Evolutionary conservation across 2,329 filamentous ascomycete species (phyloP).

Genomic region (Xylogone sp.): DNA sequence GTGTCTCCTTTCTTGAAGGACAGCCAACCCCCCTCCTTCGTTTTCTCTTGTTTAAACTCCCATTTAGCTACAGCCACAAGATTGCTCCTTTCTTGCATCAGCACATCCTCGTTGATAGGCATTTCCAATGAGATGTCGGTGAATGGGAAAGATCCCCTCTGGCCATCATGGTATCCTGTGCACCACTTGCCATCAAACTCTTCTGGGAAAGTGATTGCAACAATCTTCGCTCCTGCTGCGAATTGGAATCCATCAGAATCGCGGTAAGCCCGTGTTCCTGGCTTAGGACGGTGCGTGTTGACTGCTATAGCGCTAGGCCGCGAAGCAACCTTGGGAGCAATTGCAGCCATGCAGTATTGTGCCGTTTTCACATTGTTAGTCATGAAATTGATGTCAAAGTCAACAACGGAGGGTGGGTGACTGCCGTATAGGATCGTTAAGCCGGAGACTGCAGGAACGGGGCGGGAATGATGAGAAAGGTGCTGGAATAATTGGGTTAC

Average conservation of each 20-base stretch:
- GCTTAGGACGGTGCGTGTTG: conserved; percentile 21
- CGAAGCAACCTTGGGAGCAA: conserved; percentile 18
- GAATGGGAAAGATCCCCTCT: conserved; percentile 23
- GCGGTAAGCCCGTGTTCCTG: conserved; percentile 7
- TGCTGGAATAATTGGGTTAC: conserved; percentile 24
- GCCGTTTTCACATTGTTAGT: conserved; percentile 9
- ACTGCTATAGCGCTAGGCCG: conserved; percentile 20
- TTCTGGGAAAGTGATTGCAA: conserved; percentile 26
- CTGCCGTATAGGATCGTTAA: conserved; percentile 22
- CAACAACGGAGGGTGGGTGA: conserved; percentile 15
- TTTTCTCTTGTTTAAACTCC: conserved; percentile 28
- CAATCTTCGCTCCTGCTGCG: conserved; percentile 23
- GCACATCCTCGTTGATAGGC: conserved; percentile 19
- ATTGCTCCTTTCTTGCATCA: conserved; percentile 22
- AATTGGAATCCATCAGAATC: conserved; percentile 28
- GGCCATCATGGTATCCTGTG: conserved; percentile 27
- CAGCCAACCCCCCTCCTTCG: conserved; percentile 25
- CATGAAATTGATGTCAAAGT: conserved; percentile 28
- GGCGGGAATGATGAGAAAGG: conserved; percentile 23
- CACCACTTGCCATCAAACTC: conserved; percentile 24
- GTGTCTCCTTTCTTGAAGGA: conserved; percentile 26
- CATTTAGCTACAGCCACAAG: conserved; percentile 22
- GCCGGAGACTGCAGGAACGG: conserved; percentile 22
- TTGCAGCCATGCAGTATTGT: conserved; percentile 18
- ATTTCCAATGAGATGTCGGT: conserved; percentile 17